These are phyloP conservation scores for Pilatotrama ljubarskyi DNA, from an alignment of 768 basidiomycete genomes.

Conservation along the genomic window DNA sequence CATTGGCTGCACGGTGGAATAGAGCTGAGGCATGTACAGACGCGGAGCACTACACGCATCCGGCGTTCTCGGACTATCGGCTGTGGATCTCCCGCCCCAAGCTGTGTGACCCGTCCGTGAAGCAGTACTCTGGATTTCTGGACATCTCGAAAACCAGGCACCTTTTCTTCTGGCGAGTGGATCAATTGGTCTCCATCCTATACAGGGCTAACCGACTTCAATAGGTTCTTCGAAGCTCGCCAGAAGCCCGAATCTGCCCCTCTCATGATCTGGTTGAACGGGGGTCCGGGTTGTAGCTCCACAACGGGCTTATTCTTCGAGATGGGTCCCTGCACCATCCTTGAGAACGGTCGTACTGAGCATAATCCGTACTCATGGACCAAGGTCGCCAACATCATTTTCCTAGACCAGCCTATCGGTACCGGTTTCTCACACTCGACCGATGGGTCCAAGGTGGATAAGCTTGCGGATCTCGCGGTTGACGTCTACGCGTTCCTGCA, in stretches of 20 bases:
- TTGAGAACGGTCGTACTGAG: conserved; percentile 14
- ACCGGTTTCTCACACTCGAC: conserved; percentile 50
- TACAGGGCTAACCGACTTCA: neutral
- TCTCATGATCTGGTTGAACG: conserved; percentile 86
- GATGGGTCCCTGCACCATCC: conserved; percentile 29
- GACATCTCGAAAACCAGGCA: conserved; percentile 55
- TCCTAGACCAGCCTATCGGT: conserved; percentile 38
- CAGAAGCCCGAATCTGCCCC: conserved; percentile 73
- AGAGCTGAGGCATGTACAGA: neutral
- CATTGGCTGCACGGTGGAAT: neutral
- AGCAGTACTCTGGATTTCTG: conserved; percentile 58
- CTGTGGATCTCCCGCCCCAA: conserved; percentile 42
- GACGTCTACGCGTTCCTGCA: conserved; percentile 37
- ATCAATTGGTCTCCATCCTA: neutral
- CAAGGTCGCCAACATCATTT: conserved; percentile 35
- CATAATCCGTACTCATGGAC: conserved; percentile 48
- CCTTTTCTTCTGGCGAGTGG: conserved; percentile 56
- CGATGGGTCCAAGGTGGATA: conserved; percentile 29
- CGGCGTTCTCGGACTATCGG: conserved; percentile 37
- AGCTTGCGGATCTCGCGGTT: conserved; percentile 34
- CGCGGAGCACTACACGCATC: conserved; percentile 23
- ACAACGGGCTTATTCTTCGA: conserved; percentile 81
- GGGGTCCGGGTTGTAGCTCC: conserved; percentile 51
- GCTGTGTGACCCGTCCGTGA: conserved; percentile 51
- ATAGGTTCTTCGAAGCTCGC: conserved; percentile 88